Base-by-base conservation (phyloP, 805 yeast species). In the Wickerhamomyces kurtzmanii region DNA sequence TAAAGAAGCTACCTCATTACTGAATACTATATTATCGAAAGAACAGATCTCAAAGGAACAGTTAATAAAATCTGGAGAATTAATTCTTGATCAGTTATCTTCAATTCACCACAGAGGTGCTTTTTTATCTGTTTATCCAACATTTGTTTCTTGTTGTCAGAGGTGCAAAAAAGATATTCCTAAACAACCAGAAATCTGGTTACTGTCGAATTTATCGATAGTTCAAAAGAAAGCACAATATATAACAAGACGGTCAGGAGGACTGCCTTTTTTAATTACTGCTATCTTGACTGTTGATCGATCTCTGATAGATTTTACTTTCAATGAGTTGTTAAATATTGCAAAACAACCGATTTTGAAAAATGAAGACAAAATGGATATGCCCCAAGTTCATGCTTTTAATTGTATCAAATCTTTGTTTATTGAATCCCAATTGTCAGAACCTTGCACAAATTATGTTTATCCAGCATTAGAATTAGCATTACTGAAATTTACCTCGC, bases 331-430 rank as follows among this genome's bases (percentile, higher is more conserved):
- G 8, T 36, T 73, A 10, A 47, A 45, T 10, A 68, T 86, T 18
- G 86, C 93, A 0, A 38, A 54, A 6, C 31, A 47, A 6, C 75
- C 79, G 0, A 59, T 68, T 4, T 52, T 49, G 10, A 59, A 57
- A 17, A 52, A 60, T 21, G 69, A 62, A 9, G 75, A 64, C 23
- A 76, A 68, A 31, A 63, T 72, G 36, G 94, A 83, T 44, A 60
- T 86, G 11, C 91, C 97, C 0, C 96, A 87, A 45, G 95, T 89
- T 1, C 94, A 89, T 55, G 96, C 96, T 0, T 75, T 84, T 46
- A 89, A 89, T 46, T 79, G 94, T 47, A 69, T 91, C 31, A 74
- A 71, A 37, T 77, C 77, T 3, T 61, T 89, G 2, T 76, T 86
- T 38, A 68, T 67, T 14, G 96, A 87, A 32, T 64, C 87, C 0